Evolutionary conservation across 2,329 filamentous ascomycete genomes (phyloP).

Genomic region (Hymenoscyphus fructigenus): DNA sequence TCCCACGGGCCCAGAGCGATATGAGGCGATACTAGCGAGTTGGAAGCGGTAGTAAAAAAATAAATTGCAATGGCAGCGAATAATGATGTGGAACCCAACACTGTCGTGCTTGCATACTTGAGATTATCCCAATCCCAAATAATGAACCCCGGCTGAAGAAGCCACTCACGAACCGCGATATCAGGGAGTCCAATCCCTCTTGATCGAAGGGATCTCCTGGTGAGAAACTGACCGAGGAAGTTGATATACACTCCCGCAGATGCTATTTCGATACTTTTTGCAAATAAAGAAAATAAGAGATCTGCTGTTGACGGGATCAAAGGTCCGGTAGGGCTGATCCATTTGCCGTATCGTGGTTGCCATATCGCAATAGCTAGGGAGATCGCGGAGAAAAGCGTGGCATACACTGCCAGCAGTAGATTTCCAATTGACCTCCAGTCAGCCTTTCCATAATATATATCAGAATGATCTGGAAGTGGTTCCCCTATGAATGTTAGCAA

Average conservation of each 20-base stretch:
- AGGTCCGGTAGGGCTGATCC: conserved; percentile 11
- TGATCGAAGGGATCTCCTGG: conserved; percentile 13
- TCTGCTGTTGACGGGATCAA: conserved; percentile 14
- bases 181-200: conserved; percentile 10
- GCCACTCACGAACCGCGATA: conserved; percentile 15
- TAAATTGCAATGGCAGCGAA: conserved; percentile 12
- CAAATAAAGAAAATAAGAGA: conserved; percentile 11
- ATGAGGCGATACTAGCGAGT: conserved; percentile 15
- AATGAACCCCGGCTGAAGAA: conserved; percentile 10
- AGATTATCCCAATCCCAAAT: conserved; percentile 13
- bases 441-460: conserved; percentile 16
- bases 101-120: conserved; percentile 13
- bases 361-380: conserved; percentile 14
- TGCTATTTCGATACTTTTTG: conserved; percentile 15
- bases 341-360: conserved; percentile 17
- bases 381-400: conserved; percentile 11
- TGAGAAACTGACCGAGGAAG: conserved; percentile 15
- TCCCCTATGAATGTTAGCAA: conserved; percentile 6
- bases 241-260: conserved; percentile 14
- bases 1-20: conserved; percentile 10
- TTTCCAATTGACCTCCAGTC: conserved; percentile 17
- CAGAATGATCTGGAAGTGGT: conserved; percentile 12
- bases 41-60: conserved; percentile 13
- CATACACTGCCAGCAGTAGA: conserved; percentile 16
- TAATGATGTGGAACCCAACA: conserved; percentile 11